Base-by-base conservation (phyloP, 257 asterid genomes). In the Petrea volubilis region DNA sequence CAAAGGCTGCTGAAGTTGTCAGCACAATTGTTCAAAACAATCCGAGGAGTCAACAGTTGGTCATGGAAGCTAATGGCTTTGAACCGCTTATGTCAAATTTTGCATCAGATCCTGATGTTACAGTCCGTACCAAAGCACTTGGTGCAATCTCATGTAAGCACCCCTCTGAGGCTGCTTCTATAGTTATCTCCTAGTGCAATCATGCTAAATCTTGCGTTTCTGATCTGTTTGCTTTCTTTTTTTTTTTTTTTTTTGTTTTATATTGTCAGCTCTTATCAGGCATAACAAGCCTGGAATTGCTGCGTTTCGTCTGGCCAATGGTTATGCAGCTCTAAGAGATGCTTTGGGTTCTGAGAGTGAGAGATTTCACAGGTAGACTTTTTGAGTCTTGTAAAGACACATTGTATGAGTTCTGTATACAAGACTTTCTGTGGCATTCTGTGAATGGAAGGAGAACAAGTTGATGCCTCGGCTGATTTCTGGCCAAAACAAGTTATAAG, bases 1-100 rank as follows among this genome's bases (percentile, higher is more conserved):
- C 95, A 7, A 95, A 95, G 78, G 98, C 99, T 15, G 98, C 98
- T 9, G 99, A 92, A 75, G 97, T 95, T 20, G 91, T 95, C 8
- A 85, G 81, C 90, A 95, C 96, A 10, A 77, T 92, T 27, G 97
- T 95, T 53, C 99, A 92, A 83, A 95, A 92, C 90, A 95, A 95
- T 58, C 97, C 98, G 0, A 88, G 13, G 64, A 84, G 98, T 79
- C 98, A 95, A 52, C 91, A 90, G 64, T 57, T 92, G 80, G 96
- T 95, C 23, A 87, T 92, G 95, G 96, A 92, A 64, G 91, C 96
- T 36, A 90, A 87, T 71, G 99, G 97, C 28, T 67, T 95, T 5
- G 97, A 91, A 43, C 93, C 90, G 0, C 93, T 95, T 50, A 52
- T 89, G 38, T 69, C 83, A 1, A 86, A 85, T 82, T 95, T 95